Percentiles rank a stretch among this genome's conserved stretches.
Evolutionary conservation across 2,329 filamentous ascomycete genomes (phyloP).

Genomic region (Scedosporium aurantiacum): DNA sequence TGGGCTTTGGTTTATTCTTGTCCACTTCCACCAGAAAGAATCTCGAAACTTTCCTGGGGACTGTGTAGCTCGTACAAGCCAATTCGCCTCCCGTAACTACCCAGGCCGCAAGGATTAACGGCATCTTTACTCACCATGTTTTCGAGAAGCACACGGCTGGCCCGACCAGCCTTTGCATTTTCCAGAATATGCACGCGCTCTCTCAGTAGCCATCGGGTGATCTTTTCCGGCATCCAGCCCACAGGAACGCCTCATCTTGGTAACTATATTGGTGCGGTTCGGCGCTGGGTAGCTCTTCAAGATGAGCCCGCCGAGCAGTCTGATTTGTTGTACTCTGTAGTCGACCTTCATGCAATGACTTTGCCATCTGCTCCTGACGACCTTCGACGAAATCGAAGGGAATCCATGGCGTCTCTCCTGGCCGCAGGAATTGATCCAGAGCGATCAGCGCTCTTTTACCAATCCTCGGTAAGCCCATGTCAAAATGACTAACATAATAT

Average conservation of each 20-base stretch:
- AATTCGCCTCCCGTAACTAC: background rate
- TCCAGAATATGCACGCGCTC: background rate
- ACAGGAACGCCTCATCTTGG: conserved; percentile 89
- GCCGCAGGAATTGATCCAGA: conserved; percentile 74
- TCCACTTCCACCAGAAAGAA: too few relatives aligned
- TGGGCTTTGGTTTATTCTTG: too few relatives aligned
- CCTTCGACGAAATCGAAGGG: conserved; percentile 54
- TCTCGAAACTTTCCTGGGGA: too few relatives aligned
- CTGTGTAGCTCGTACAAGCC: background rate
- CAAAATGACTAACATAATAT: background rate
- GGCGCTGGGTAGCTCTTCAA: conserved; percentile 77
- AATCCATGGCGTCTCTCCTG: conserved; percentile 69
- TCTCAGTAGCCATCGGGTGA: conserved; percentile 24
- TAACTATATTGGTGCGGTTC: conserved; percentile 86
- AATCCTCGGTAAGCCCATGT: conserved; percentile 52
- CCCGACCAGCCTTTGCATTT: background rate
- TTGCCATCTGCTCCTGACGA: conserved; percentile 52
- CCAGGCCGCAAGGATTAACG: background rate
- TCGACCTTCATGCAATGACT: conserved; percentile 91
- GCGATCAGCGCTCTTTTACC: conserved; percentile 71
- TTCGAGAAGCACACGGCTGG: background rate
- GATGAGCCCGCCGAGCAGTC: conserved; percentile 43
- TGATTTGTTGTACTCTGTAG: conserved; percentile 72
- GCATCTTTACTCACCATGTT: background rate
- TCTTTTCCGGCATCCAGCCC: conserved; percentile 96